Conservation (phyloP, 1,284 basidiomycete species). For the Spongispora temasekensis region DNA sequence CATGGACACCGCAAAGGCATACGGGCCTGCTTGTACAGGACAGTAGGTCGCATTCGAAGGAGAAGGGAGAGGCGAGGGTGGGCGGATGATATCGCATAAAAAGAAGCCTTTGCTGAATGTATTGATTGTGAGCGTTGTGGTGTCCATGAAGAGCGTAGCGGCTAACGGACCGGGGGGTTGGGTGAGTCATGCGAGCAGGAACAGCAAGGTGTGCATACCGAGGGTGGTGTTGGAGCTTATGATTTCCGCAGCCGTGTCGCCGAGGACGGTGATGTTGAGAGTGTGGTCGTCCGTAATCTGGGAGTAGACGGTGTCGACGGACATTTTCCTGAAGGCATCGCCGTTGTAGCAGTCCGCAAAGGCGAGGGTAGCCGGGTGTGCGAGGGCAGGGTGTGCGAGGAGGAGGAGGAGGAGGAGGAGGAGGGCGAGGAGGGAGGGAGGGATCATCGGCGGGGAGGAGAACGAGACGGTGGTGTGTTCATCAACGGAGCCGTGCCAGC, state of each 20-base stretch:
- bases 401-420: slow-evolving; percentile 20
- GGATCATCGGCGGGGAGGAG: slow-evolving; percentile 24
- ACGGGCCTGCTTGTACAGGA: slow-evolving; percentile 71
- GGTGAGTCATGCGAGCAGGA: slow-evolving; percentile 9
- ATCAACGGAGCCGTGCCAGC: slow-evolving; percentile 16
- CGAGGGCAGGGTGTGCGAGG: slow-evolving; percentile 26
- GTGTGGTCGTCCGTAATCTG: slow-evolving; percentile 61
- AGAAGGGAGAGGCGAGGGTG: slow-evolving; percentile 64
- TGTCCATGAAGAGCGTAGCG: slow-evolving; percentile 86
- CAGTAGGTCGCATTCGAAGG: slow-evolving; percentile 59
- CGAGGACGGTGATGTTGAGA: slow-evolving; percentile 69
- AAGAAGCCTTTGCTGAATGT: slow-evolving; percentile 71
- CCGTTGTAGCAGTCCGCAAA: slow-evolving; percentile 64
- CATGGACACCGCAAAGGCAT: slow-evolving; percentile 80
- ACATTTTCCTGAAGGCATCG: slow-evolving; percentile 57
- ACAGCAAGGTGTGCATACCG: slow-evolving; percentile 40
- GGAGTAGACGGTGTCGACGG: slow-evolving; percentile 71
- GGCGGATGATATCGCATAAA: slow-evolving; percentile 75
- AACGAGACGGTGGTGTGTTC: slow-evolving; percentile 9
- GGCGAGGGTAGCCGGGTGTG: slow-evolving; percentile 52
- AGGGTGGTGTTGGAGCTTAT: slow-evolving; percentile 63
- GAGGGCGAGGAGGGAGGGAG: slow-evolving; percentile 4
- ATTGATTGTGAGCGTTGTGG: slow-evolving; percentile 76
- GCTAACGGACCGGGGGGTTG: slow-evolving; percentile 8
- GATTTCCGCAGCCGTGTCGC: slow-evolving; percentile 57